These are phyloP conservation scores for Scheffersomyces ergatensis DNA, from an alignment of 805 yeast genomes.

Conservation along the genomic window DNA sequence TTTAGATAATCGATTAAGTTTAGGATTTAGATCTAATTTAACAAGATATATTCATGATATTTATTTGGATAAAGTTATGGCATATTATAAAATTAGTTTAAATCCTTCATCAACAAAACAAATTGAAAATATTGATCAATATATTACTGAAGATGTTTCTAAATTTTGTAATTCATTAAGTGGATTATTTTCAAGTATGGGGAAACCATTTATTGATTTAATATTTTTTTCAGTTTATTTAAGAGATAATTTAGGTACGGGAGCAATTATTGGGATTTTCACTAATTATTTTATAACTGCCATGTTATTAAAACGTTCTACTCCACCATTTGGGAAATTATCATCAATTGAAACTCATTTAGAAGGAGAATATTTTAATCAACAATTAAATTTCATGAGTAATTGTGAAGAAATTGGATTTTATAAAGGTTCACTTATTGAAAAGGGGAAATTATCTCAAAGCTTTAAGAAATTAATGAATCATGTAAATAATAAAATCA, in stretches of 20 bases:
- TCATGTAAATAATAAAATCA: slow-evolving; percentile 54
- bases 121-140: slow-evolving; percentile 74
- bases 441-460: slow-evolving; percentile 60
- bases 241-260: slow-evolving; percentile 79
- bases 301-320: slow-evolving; percentile 60
- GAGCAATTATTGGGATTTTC: slow-evolving; percentile 82
- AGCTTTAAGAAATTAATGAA: slow-evolving; percentile 55
- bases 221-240: slow-evolving; percentile 81
- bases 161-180: slow-evolving; percentile 80
- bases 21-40: slow-evolving; percentile 81
- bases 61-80: slow-evolving; percentile 76
- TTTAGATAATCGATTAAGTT: slow-evolving; percentile 69
- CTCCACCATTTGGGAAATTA: slow-evolving; percentile 84
- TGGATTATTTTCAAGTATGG: slow-evolving; percentile 81
- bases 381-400: slow-evolving; percentile 78
- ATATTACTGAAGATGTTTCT: slow-evolving; percentile 80
- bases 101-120: slow-evolving; percentile 37
- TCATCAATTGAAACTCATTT: slow-evolving; percentile 70
- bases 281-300: slow-evolving; percentile 81
- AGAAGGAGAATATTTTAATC: slow-evolving; percentile 87
- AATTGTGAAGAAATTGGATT: slow-evolving; percentile 94
- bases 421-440: slow-evolving; percentile 83
- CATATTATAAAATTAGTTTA: slow-evolving; percentile 76
- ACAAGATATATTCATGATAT: slow-evolving; percentile 87
- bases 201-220: slow-evolving; percentile 87